These are phyloP conservation scores for Arthrobotrys conoides DNA, from an alignment of 2,329 filamentous ascomycete species.

Conservation along the genomic window DNA sequence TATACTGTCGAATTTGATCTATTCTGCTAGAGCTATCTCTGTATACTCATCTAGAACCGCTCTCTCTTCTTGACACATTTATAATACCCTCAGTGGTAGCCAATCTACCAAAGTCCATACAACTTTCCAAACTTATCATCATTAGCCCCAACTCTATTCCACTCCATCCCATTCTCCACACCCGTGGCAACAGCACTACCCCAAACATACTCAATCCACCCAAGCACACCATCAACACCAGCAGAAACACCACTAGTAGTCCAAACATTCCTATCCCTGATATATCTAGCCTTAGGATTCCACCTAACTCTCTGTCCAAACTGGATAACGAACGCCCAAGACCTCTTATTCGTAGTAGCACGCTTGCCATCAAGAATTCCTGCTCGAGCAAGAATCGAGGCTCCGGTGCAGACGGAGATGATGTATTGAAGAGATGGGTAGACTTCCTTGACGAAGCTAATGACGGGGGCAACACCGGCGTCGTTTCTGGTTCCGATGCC, in stretches of 20 bases:
- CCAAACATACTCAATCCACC: conserved; percentile 67
- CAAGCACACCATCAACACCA: conserved; percentile 69
- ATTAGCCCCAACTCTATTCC: conserved; percentile 53
- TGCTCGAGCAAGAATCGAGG: conserved; percentile 64
- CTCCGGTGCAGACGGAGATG: conserved; percentile 67
- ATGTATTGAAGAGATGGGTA: conserved; percentile 64
- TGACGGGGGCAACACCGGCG: conserved; percentile 36
- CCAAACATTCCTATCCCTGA: conserved; percentile 70
- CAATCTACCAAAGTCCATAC: conserved; percentile 42
- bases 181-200: conserved; percentile 64
- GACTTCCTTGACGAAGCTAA: conserved; percentile 44
- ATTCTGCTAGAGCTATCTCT: no score
- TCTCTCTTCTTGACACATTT: no score
- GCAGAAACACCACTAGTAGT: conserved; percentile 69
- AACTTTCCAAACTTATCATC: conserved; percentile 52
- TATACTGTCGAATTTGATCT: no score
- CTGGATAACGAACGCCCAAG: conserved; percentile 65
- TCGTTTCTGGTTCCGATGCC: conserved; percentile 53
- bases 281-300: conserved; percentile 69
- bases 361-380: conserved; percentile 68
- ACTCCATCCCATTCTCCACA: conserved; percentile 64
- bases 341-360: conserved; percentile 68
- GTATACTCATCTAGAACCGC: no score
- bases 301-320: conserved; percentile 68
- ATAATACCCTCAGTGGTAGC: no score